A percentile compares a stretch with the other conserved stretches of the same genome.
Conservation (phyloP, 768 basidiomycete species). For the Vishniacozyma victoriae region DNA sequence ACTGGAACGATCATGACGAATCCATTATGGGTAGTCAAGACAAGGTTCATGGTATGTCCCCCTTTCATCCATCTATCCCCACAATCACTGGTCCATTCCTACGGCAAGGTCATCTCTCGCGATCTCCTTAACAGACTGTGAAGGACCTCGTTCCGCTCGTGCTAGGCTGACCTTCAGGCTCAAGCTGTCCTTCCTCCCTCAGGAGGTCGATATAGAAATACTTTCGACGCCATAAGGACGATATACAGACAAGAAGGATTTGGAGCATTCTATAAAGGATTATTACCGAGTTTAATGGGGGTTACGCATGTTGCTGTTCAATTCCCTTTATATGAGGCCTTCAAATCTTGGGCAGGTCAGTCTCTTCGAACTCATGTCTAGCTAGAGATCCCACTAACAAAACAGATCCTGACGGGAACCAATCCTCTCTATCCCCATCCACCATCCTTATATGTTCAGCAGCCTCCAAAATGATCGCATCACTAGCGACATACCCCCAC, state of each 20-base stretch:
- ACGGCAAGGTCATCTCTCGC: no score
- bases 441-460: conserved; percentile 84
- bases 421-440: conserved; percentile 52
- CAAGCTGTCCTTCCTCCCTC: conserved; percentile 57
- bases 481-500: conserved; percentile 92
- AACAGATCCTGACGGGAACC: conserved; percentile 20
- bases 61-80: not conserved
- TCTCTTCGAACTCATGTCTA: conserved; percentile 23
- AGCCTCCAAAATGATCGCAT: conserved; percentile 92
- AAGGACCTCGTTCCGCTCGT: no score
- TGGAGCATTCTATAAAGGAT: conserved; percentile 86
- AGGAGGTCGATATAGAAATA: conserved; percentile 77
- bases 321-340: conserved; percentile 90
- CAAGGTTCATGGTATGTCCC: conserved; percentile 83
- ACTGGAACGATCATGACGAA: conserved; percentile 89
- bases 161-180: conserved; percentile 58
- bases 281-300: conserved; percentile 86
- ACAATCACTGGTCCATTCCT: no score
- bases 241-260: conserved; percentile 87
- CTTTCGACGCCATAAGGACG: conserved; percentile 77
- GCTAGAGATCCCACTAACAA: not conserved
- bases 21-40: conserved; percentile 98
- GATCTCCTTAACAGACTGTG: no score
- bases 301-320: conserved; percentile 94
- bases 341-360: conserved; percentile 81